These are phyloP conservation scores for Oxytropis ochrocephala DNA, from an alignment of 306 rosid species.

Conservation along the genomic window DNA sequence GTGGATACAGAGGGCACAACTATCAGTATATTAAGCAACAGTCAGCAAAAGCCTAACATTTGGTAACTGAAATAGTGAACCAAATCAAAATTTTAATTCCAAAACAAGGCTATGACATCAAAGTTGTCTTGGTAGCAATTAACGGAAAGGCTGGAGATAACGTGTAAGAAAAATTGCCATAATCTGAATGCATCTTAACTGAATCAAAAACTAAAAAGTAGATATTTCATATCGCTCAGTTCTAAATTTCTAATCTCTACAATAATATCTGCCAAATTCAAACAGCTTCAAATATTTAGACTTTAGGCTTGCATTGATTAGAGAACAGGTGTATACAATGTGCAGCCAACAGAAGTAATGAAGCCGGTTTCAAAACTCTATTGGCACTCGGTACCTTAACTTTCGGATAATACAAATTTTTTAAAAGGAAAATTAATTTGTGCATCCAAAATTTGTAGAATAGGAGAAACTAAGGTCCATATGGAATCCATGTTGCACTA, in stretches of 20 bases:
- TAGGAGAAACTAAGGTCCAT: neutral
- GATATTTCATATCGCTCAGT: neutral
- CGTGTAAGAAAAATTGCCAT: neutral
- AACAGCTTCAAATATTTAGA: neutral
- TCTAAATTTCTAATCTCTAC: neutral
- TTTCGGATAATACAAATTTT: neutral
- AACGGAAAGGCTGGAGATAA: neutral
- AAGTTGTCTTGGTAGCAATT: neutral
- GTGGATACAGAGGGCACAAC: conserved; percentile 96
- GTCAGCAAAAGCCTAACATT: conserved; percentile 13
- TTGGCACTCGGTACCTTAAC: neutral
- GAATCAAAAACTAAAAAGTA: conserved; percentile 7
- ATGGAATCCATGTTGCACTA: neutral
- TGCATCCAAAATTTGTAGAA: neutral
- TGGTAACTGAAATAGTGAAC: neutral
- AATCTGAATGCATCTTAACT: neutral
- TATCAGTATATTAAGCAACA: conserved; percentile 32
- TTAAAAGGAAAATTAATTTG: neutral
- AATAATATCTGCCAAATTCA: neutral
- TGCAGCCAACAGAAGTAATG: neutral
- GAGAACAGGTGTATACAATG: neutral
- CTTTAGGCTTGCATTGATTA: neutral
- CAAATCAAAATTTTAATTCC: conserved; percentile 7
- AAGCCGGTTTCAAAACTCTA: neutral
- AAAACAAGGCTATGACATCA: neutral